A percentile compares a stretch with the other conserved stretches of the same genome.
Evolutionary conservation across 2,329 filamentous ascomycete species (phyloP).

Genomic region (Xylaria sp.): DNA sequence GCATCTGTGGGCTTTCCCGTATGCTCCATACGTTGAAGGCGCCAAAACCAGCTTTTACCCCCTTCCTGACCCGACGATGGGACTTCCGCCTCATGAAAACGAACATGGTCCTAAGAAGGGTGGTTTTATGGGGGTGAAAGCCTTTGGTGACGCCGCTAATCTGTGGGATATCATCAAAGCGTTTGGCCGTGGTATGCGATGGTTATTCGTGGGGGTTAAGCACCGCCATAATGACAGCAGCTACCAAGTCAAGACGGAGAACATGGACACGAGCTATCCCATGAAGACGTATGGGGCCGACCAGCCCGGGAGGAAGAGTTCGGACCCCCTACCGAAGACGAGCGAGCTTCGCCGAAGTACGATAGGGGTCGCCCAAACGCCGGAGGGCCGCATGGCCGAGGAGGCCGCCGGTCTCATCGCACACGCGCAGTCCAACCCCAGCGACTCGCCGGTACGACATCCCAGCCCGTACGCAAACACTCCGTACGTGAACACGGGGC

Average conservation of each 20-base stretch:
- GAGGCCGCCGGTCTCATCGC: constrained; percentile 51
- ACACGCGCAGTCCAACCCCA: constrained; percentile 41
- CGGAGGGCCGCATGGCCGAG: constrained; percentile 31
- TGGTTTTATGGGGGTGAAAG: constrained; percentile 65
- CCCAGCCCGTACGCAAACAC: constrained; percentile 28
- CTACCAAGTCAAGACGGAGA: constrained; percentile 46
- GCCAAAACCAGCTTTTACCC: constrained; percentile 53
- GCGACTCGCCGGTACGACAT: constrained; percentile 15
- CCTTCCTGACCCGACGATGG: constrained; percentile 44
- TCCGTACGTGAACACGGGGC: constrained; percentile 29
- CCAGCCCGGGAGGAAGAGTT: constrained; percentile 37
- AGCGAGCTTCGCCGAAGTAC: constrained; percentile 42
- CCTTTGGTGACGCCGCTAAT: constrained; percentile 73
- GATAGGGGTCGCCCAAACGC: constrained; percentile 30
- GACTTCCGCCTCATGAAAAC: constrained; percentile 47
- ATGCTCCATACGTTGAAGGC: constrained; percentile 64
- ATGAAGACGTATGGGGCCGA: constrained; percentile 34
- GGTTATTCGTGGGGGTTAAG: constrained; percentile 77
- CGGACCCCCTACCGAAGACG: constrained; percentile 45
- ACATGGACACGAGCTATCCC: constrained; percentile 43
- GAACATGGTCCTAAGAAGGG: constrained; percentile 58
- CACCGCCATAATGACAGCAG: constrained; percentile 57
- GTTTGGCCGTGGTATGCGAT: constrained; percentile 74
- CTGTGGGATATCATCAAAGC: constrained; percentile 83
- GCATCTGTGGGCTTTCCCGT: constrained; percentile 83